These are phyloP conservation scores for Aspergillus sp. DNA, from an alignment of 2,329 filamentous ascomycete genomes.

Conservation along the genomic window DNA sequence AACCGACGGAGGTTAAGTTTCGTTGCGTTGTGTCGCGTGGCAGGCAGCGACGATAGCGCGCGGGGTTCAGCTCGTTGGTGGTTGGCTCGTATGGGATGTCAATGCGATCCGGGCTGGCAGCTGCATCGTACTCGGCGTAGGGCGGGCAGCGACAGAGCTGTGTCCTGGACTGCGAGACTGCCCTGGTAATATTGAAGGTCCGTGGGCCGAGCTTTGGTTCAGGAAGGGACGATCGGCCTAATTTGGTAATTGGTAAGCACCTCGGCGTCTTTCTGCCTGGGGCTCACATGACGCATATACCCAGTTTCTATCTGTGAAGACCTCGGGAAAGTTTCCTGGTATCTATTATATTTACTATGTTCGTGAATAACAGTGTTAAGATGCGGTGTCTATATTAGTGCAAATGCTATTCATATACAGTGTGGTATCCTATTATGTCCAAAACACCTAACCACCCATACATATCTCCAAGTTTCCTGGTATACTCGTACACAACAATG, in stretches of 20 bases:
- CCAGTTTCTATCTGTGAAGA: no score
- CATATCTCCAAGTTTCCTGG: background rate
- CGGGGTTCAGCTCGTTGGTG: background rate
- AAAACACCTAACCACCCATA: conserved; percentile 5
- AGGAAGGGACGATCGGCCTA: conserved; percentile 14
- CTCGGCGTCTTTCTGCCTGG: background rate
- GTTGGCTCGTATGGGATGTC: background rate
- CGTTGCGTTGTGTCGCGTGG: background rate
- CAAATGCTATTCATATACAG: conserved; percentile 3
- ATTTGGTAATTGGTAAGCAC: conserved; percentile 18
- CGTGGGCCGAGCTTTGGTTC: background rate
- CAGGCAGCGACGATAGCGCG: conserved; percentile 4
- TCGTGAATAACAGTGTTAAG: background rate
- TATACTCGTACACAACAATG: background rate
- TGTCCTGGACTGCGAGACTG: background rate
- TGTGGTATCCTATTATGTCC: conserved; percentile 7
- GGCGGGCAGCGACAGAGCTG: background rate
- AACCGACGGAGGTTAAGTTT: background rate
- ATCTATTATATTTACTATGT: background rate
- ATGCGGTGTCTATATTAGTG: background rate
- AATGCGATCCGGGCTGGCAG: background rate
- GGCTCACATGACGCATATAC: background rate
- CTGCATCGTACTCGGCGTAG: conserved; percentile 8
- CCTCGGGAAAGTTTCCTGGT: no score
- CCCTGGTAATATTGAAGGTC: background rate